Evolutionary conservation across 2,329 filamentous ascomycete species (phyloP), one percentile per base, ranked within the genome.

Genomic region (Colletotrichum karsti): DNA sequence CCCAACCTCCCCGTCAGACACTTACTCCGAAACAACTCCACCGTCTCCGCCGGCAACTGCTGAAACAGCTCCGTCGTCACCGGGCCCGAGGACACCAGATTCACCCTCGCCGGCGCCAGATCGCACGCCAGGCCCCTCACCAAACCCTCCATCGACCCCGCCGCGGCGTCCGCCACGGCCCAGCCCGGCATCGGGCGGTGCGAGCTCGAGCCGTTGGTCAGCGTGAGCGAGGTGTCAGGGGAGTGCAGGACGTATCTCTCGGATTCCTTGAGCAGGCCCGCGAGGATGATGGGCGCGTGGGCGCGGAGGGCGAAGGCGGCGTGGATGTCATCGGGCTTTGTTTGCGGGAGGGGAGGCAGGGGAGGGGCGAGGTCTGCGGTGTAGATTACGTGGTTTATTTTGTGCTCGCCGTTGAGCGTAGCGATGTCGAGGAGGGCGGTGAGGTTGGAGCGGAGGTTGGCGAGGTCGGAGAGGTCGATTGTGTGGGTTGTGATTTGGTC

Each of bases 141-240:
- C 4, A 63, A 26, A 1, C 58, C 63, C 18, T 67, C 51, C 50
- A 57, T 63, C 4, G 50, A 30, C 4, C 50, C 63, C 2, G 44
- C 50, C 0, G 60, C 60, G 22, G 50, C 18, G 42, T 55, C 60
- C 12, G 53, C 60, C 39, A 57, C 50, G 18, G 50, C 26, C 50
- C 53, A 63, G 37, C 60, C 60, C 9, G 50, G 50, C 60, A 57
- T 57, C n/a, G 60, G 60, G 10, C 53, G 35, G 42, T 63, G 41
- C 26, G 50, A 55, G 30, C 30, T 48, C 2, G 51, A 62, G 50
- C 63, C 63, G 63, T 57, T 67, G 3, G 63, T 67, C 39, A 67
- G 20, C 2, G 51, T 67, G 6, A 67, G 3, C 3, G 63, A 67
- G n/a, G 63, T 35, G 24, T 65, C 54, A 4, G 62, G 37, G 6